Evolutionary conservation across 1,139 yeast species (phyloP), one percentile per base, ranked within the genome.

Genomic region (Blastobotrys persicus): DNA sequence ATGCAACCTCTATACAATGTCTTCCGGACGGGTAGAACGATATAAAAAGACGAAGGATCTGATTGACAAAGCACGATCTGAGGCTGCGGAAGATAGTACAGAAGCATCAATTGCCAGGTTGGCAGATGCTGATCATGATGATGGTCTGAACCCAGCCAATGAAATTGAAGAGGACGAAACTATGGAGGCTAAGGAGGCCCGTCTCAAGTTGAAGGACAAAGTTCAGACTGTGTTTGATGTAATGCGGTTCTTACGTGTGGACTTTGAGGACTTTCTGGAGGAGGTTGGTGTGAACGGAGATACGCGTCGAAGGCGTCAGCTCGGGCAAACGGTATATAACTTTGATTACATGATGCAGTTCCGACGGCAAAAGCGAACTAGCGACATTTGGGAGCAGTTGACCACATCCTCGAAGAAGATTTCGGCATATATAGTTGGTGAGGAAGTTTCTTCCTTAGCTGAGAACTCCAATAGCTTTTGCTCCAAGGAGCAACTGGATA

Each of bases 261-360:
- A 34, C n/a, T 34, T 34, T 16, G 38, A 34, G n/a, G 38, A 34
- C 12, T 34, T 34, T 14, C 38, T 34, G 6, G 38, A 34, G 17
- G 38, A 34, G 18, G 38, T 34, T 3, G 38, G 38, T 4, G 38
- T 34, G 3, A 34, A 34, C 12, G 38, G 38, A 4, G 38, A 34
- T 14, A 34, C 38, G 5, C 38, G 38, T 14, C 6, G 38, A 16
- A 34, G 17, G 12, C 38, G 38, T 7, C 38, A 34, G 17, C 17
- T 34, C 20, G 38, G 38, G 7, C 38, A 34, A 13, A 34, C 38
- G 4, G 38, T 34, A 23, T 34, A 34, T n/a, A 34, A 34, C 12
- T 34, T 34, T n/a, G 38, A 34, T 14, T 34, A 34, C 20, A 34
- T 34, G 38, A 34, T 34, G 38, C 38, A 34, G 17, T 34, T 34